Evolutionary conservation across 495 filamentous ascomycete genomes (phyloP), one percentile per base, ranked within the genome.

Genomic region (Penicilliopsis zonata): DNA sequence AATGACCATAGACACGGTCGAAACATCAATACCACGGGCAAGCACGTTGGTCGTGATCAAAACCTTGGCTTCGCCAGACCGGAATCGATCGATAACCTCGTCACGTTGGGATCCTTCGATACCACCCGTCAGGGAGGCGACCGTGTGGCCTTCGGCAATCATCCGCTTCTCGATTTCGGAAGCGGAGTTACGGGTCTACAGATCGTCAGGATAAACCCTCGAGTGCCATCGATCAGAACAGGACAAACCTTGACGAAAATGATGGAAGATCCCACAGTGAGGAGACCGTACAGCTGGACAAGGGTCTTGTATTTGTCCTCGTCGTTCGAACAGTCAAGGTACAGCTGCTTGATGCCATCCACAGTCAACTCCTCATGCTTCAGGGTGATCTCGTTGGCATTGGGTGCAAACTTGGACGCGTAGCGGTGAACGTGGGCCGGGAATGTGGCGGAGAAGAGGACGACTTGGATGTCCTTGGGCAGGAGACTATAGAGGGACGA

Each of bases 31-130:
- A 44, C 92, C 92, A 47, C 92, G 84, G 4, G 92, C 82, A 30
- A 99, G 73, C 22, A 99, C 88, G 49, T 99, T 96, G 43, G 92
- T 99, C 0, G 92, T 88, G 48, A 96, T 95, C 36, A 99, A 77
- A n/a, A 99, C 90, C 65, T 96, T 99, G 32, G 84, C 81, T 16
- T 73, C 64, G 30, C 87, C 86, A 13, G 52, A 67, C 37, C 90
- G 80, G 76, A 96, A 99, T 9, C 78, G 59, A 44, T 94, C 82
- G 38, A 99, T 81, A 38, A 96, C 72, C 0, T 60, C 51, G 46
- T 99, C 92, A 53, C 92, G 82, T 40, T 86, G 74, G 5, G 58
- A 60, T 12, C 85, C 88, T 41, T 94, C 82, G 31, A 86, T 74
- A 30, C 76, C 86, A 52, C 84, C 84, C 35, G 85, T 88, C 42